Base-by-base conservation (phyloP, 2,329 filamentous ascomycete species). In the Neofusicoccum umdonicola region DNA sequence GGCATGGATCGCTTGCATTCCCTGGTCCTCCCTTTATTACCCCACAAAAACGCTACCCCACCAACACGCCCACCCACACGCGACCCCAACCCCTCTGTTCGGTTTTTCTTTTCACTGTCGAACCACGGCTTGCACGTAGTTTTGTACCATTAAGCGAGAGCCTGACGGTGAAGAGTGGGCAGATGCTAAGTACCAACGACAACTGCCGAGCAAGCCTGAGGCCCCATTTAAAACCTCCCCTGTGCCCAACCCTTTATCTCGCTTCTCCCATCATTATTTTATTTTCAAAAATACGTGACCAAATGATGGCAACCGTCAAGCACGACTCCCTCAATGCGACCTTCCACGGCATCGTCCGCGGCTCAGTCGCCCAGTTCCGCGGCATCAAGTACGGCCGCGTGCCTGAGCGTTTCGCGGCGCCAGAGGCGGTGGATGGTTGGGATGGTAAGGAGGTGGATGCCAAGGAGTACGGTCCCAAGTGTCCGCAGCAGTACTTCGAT, bases 401-500 rank as follows among this genome's bases (percentile, higher is more conserved):
- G 11, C 54, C 50, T 11, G 52, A 63, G 37, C 64, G 67, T 45
- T 69, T 69, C 57, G 60, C 62, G 50, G 12, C 58, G 34, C 66
- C 68, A 2, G 47, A 48, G 1, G 13, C 66, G 9, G 48, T 66
- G 13, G 41, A 60, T 17, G 50, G 64, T 12, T 67, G 62, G 65
- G 69, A 69, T 0, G 67, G 74, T 27, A 56, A 70, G 4, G 47
- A 62, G 9, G 73, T 74, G 12, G 62, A 68, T 15, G 75, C 71
- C 50, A 65, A 50, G 34, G 58, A 64, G 17, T 67, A 62, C 42
- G 64, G 79, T 3, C 79, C 80, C 1, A 73, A 74, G 64, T 82
- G 80, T 44, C 80, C 80, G 3, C 80, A 82, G 54, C 70, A 71
- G 1, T 65, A 73, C 15, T 66, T 81, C 1, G 80, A 82, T 35